Percentiles rank a stretch among this genome's conserved stretches.
phyloP scores from a whole-genome alignment of 2,329 filamentous ascomycete genomes.

The Curvularia sp. region DNA sequence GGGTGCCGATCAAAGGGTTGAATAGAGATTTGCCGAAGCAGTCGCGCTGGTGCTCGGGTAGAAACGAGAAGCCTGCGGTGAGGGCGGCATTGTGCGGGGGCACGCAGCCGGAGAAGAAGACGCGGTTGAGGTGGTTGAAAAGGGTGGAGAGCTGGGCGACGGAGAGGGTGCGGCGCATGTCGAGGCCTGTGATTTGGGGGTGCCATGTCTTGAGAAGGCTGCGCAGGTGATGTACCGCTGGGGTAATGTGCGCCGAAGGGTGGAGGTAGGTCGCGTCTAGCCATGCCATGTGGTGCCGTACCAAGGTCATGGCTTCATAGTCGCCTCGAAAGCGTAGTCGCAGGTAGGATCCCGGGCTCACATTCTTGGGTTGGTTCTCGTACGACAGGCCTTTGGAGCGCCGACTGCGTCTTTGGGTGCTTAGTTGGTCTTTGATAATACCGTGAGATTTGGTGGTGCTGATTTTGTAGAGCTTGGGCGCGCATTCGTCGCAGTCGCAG shows the following conservation, averaged over 20 bases:
- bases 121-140: slow-evolving; percentile 18
- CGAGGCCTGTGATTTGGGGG: slow-evolving; percentile 10
- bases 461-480: slow-evolving; percentile 23
- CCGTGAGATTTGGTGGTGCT: slow-evolving; percentile 17
- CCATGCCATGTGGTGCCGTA: slow-evolving; percentile 25
- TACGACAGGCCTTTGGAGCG: slow-evolving; percentile 1
- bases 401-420: not conserved
- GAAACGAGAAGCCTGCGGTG: slow-evolving; percentile 19
- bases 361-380: not conserved
- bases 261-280: slow-evolving; percentile 22
- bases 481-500: slow-evolving; percentile 25
- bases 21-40: slow-evolving; percentile 23
- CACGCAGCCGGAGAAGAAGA: slow-evolving; percentile 21
- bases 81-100: slow-evolving; percentile 14
- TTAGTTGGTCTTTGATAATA: slow-evolving; percentile 8
- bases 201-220: slow-evolving; percentile 19
- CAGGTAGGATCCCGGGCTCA: slow-evolving; percentile 6
- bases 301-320: slow-evolving; percentile 27
- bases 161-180: slow-evolving; percentile 20
- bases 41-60: slow-evolving; percentile 7
- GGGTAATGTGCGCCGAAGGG: not conserved
- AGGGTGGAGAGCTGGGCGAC: slow-evolving; percentile 14
- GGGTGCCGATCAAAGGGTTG: slow-evolving; percentile 23
- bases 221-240: slow-evolving; percentile 13
- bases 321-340: slow-evolving; percentile 19